A percentile compares a stretch with the other conserved stretches of the same genome.
Evolutionary conservation across 108 stramenopile species (phyloP).

Genomic region (Fragilariopsis cylindrus): DNA sequence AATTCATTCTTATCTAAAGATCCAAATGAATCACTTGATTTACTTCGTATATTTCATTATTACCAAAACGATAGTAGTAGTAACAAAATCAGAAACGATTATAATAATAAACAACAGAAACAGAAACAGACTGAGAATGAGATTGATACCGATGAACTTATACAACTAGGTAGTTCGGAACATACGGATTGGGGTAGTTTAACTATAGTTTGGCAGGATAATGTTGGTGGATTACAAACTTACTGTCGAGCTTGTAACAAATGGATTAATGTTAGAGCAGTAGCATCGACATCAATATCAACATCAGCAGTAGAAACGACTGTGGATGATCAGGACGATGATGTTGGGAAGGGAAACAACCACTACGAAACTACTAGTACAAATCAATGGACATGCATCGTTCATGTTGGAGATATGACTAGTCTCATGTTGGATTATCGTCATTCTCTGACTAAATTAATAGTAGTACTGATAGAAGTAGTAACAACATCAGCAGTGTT

Average conservation of each 20-base stretch:
- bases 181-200: constrained; percentile 84
- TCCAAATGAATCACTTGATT: constrained; percentile 7
- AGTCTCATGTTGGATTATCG: constrained; percentile 48
- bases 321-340: no score
- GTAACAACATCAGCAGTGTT: neutral
- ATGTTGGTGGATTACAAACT: constrained; percentile 74
- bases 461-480: neutral
- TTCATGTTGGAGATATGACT: constrained; percentile 78
- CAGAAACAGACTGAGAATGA: constrained; percentile 16
- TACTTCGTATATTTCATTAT: constrained; percentile 25
- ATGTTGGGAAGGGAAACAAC: no score
- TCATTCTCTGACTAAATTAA: no score
- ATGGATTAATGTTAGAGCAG: constrained; percentile 61
- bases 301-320: neutral
- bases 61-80: constrained; percentile 20
- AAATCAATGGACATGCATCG: constrained; percentile 40
- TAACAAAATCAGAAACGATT: neutral
- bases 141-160: constrained; percentile 4
- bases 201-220: constrained; percentile 88
- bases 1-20: constrained; percentile 35
- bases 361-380: neutral
- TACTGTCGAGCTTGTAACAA: constrained; percentile 64
- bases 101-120: no score
- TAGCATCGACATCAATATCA: neutral
- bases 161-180: constrained; percentile 56